Conservation (phyloP, 331 rosid species). For the Quercus tomentella region DNA sequence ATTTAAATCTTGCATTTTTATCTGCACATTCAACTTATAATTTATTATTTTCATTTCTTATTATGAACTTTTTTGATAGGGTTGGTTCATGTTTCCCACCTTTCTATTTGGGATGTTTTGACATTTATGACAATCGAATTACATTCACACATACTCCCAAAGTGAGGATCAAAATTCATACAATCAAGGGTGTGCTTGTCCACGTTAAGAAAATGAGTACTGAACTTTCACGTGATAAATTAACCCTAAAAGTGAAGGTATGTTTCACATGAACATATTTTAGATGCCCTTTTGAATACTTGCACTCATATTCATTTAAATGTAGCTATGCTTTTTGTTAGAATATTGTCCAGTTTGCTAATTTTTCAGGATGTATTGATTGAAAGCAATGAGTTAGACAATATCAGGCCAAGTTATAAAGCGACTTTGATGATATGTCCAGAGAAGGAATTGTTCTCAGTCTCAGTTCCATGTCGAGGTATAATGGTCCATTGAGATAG, state of each 20-base stretch:
- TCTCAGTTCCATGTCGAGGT: constrained; percentile 41
- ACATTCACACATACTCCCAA: constrained; percentile 21
- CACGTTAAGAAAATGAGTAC: constrained; percentile 2
- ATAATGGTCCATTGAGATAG: neutral
- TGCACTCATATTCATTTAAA: neutral
- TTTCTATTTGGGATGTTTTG: constrained; percentile 26
- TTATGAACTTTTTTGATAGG: constrained; percentile 27
- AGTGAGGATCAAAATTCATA: constrained; percentile 17
- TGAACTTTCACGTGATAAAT: constrained; percentile 7
- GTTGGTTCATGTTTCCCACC: constrained; percentile 38
- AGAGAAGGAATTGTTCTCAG: neutral
- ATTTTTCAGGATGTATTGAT: constrained; percentile 31
- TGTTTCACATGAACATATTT: neutral
- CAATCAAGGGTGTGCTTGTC: constrained; percentile 8
- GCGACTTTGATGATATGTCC: constrained; percentile 29
- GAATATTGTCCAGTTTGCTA: neutral
- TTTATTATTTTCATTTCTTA: neutral
- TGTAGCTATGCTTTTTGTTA: neutral
- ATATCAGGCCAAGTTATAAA: constrained; percentile 30
- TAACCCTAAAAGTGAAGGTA: constrained; percentile 32
- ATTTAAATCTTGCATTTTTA: neutral
- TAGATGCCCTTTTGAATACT: neutral
- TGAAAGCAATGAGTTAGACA: constrained; percentile 32
- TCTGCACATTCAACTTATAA: neutral
- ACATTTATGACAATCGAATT: constrained; percentile 21